Evolutionary conservation across 2,329 filamentous ascomycete species (phyloP).

Genomic region (Aspergillus sp.): DNA sequence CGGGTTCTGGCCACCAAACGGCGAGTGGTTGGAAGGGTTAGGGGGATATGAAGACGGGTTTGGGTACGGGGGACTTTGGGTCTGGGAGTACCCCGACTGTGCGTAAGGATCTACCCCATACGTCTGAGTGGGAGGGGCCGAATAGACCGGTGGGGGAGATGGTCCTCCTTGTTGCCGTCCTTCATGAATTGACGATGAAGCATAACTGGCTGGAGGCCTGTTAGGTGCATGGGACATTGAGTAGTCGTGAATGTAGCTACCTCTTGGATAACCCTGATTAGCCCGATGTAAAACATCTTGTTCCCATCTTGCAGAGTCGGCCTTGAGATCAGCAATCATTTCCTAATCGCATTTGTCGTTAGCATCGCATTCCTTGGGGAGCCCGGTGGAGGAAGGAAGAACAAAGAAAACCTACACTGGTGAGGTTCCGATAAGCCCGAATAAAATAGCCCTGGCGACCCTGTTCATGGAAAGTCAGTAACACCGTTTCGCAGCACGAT

Average conservation of each 20-base stretch:
- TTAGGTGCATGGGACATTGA: slow-evolving; percentile 37
- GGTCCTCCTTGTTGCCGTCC: slow-evolving; percentile 36
- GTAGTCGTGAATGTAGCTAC: slow-evolving; percentile 40
- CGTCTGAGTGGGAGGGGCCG: slow-evolving; percentile 30
- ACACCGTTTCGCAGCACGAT: slow-evolving; percentile 7
- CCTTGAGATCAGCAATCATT: slow-evolving; percentile 55
- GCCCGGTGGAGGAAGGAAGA: slow-evolving; percentile 5
- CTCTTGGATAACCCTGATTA: slow-evolving; percentile 41
- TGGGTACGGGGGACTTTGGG: slow-evolving; percentile 33
- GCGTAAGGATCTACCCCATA: slow-evolving; percentile 34
- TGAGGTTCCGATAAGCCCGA: slow-evolving; percentile 74
- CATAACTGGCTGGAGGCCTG: slow-evolving; percentile 36
- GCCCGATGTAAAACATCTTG: slow-evolving; percentile 39
- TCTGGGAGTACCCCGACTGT: slow-evolving; percentile 30
- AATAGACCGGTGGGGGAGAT: slow-evolving; percentile 36
- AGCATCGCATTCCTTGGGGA: slow-evolving; percentile 14
- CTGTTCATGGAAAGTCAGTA: slow-evolving; percentile 47
- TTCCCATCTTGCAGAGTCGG: slow-evolving; percentile 53
- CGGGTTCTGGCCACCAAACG: slow-evolving; percentile 33
- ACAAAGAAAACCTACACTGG: slow-evolving; percentile 58
- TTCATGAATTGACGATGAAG: slow-evolving; percentile 36
- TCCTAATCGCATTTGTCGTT: slow-evolving; percentile 37
- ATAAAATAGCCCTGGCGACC: slow-evolving; percentile 71
- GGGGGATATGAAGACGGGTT: slow-evolving; percentile 30
- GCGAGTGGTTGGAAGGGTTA: slow-evolving; percentile 31